Base-by-base conservation (phyloP, 192 early-diverging fungal species). In the Gaertneriomyces semiglobifer region DNA sequence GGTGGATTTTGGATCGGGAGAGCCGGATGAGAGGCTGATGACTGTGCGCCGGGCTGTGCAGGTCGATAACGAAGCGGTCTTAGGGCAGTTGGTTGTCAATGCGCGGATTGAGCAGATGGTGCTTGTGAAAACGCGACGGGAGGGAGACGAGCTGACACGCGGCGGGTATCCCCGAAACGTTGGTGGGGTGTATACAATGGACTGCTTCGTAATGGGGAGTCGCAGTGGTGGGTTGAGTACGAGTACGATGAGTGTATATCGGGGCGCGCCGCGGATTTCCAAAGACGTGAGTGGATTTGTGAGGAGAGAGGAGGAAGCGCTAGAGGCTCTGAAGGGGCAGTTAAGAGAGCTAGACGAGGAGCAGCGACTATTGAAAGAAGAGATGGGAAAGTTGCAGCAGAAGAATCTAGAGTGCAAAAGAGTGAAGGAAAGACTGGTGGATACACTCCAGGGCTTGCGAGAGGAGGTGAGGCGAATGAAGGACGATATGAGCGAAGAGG, bases 131-230 rank as follows among this genome's bases (percentile, higher is more conserved):
- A 72, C 58, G 19, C 62, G 69, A 5, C 47, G 51, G n/a, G 73
- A 76, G 44, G 81, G 78, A 18, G 65, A 80, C 44, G 42, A 25
- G n/a, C n/a, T 83, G 8, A 67, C 66, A 16, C 46, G 57, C n/a
- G 12, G 65, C 10, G 42, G 70, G 4, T 72, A 62, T 42, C 79
- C 79, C 9, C 48, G 16, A 16, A 79, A 81, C 45, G 60, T 76
- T 1, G 9, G 6, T n/a, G 64, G 44, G 6, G 72, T 82, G 3
- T 77, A 66, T 52, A 80, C 80, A 0, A 51, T 25, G n/a, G 74
- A 82, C 48, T 62, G 70, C 51, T 68, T 71, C n/a, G 18, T 18
- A 20, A 65, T 79, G 52, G 80, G 80, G 8, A 69, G 66, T 46
- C 66, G 63, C 16, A 51, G 70, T 25, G 78, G 80, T 20, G 78